A percentile compares a stretch with the other conserved stretches of the same genome.
Conservation (phyloP, 257 asterid genomes). For the Jaltomata sinuosa region DNA sequence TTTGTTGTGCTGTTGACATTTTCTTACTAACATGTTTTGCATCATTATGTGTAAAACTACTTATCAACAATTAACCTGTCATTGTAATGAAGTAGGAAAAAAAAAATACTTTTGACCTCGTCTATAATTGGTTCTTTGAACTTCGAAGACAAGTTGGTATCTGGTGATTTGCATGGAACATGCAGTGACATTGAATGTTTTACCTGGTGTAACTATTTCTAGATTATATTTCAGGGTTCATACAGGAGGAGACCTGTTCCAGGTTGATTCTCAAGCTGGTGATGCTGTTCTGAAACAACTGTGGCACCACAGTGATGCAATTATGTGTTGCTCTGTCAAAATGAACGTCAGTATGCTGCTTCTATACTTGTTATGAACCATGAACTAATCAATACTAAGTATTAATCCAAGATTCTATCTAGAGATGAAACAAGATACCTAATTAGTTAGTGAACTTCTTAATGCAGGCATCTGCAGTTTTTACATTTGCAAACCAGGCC, state of each 20-base stretch:
- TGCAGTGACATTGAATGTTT: neutral
- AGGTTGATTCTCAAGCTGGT: constrained; percentile 36
- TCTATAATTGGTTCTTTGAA: neutral
- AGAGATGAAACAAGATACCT: neutral
- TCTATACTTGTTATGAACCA: neutral
- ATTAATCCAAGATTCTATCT: neutral
- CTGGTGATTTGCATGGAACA: neutral
- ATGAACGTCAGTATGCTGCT: constrained; percentile 43
- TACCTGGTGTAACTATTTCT: neutral
- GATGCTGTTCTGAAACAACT: constrained; percentile 74
- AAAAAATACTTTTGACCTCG: neutral
- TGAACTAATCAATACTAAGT: neutral
- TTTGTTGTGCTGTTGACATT: neutral
- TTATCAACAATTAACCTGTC: neutral
- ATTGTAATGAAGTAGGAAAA: neutral
- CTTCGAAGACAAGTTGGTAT: neutral
- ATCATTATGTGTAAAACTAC: neutral
- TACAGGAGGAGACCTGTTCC: constrained; percentile 70
- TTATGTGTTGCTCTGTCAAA: constrained; percentile 90
- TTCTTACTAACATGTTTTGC: neutral
- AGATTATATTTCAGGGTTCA: constrained; percentile 37
- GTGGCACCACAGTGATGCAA: constrained; percentile 85
- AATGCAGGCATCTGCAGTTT: constrained; percentile 76
- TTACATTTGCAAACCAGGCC: constrained; percentile 86
- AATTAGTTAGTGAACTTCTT: neutral